Evolutionary conservation across 495 filamentous ascomycete genomes (phyloP).

Genomic region (Neurospora sublineolata): DNA sequence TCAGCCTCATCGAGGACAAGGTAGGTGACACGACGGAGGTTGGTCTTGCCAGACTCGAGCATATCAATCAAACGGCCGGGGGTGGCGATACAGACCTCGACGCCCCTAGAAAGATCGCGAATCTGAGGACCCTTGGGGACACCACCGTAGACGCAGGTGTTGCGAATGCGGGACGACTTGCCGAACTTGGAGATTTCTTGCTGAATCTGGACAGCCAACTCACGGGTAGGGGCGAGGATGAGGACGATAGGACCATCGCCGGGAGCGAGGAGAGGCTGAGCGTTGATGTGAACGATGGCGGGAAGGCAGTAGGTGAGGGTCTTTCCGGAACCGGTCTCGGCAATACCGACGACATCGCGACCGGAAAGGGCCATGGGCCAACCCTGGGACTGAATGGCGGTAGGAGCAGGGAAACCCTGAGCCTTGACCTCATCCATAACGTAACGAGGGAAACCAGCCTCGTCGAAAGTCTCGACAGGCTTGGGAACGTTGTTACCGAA

Average conservation of each 20-base stretch:
- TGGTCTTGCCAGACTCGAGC: constrained; percentile 94
- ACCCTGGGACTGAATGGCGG: constrained; percentile 93
- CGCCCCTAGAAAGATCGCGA: constrained; percentile 77
- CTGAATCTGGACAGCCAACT: constrained; percentile 96
- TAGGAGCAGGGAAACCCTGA: constrained; percentile 84
- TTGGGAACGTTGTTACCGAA: constrained; percentile 71
- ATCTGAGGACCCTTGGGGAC: constrained; percentile 95
- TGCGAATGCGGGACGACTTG: constrained; percentile 93
- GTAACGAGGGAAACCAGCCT: constrained; percentile 91
- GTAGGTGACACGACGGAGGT: constrained; percentile 94
- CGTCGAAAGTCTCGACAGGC: constrained; percentile 92
- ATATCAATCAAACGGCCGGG: constrained; percentile 97
- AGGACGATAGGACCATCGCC: constrained; percentile 96
- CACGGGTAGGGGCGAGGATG: constrained; percentile 88
- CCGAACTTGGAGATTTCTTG: constrained; percentile 92
- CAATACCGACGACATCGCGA: constrained; percentile 97
- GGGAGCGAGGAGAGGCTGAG: constrained; percentile 91
- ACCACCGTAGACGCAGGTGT: constrained; percentile 98
- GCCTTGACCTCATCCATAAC: constrained; percentile 98
- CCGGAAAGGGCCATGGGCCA: constrained; percentile 99
- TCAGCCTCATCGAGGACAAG: constrained; percentile 84
- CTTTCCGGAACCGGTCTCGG: constrained; percentile 98
- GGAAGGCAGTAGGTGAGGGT: constrained; percentile 97
- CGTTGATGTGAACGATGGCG: constrained; percentile 98
- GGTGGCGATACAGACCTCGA: constrained; percentile 90